These are phyloP conservation scores for Aspergillus sp. DNA, from an alignment of 2,329 filamentous ascomycete genomes.

Conservation along the genomic window DNA sequence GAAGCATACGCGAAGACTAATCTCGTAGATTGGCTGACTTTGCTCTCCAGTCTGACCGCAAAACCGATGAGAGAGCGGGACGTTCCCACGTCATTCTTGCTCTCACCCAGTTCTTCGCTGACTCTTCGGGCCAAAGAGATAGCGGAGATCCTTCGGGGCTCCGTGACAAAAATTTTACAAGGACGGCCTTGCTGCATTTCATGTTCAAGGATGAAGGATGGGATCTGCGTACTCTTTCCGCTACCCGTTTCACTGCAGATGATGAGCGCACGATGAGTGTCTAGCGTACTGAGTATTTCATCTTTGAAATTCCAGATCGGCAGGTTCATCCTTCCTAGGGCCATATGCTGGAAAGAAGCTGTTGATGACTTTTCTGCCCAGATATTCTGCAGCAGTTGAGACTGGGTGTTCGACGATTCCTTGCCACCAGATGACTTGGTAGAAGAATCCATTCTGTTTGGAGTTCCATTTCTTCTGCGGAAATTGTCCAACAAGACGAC, in stretches of 20 bases:
- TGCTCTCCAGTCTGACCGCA: conserved; percentile 89
- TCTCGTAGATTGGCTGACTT: conserved; percentile 75
- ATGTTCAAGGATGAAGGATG: conserved; percentile 87
- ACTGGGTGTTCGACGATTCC: conserved; percentile 29
- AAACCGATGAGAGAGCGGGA: conserved; percentile 84
- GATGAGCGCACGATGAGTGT: conserved; percentile 81
- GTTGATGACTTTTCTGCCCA: conserved; percentile 55
- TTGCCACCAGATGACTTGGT: conserved; percentile 18
- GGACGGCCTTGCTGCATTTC: conserved; percentile 75
- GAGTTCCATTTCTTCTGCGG: conserved; percentile 49
- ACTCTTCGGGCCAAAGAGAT: conserved; percentile 91
- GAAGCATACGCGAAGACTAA: conserved; percentile 77
- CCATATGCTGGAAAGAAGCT: conserved; percentile 72
- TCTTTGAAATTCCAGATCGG: conserved; percentile 87
- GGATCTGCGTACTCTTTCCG: conserved; percentile 97
- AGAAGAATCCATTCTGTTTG: conserved; percentile 27
- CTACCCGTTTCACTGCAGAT: conserved; percentile 96
- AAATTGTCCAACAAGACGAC: conserved; percentile 77
- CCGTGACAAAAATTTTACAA: conserved; percentile 94
- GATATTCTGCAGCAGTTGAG: conserved; percentile 50
- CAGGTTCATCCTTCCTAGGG: conserved; percentile 72
- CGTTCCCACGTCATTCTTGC: conserved; percentile 77
- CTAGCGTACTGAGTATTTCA: conserved; percentile 74
- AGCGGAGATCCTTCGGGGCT: conserved; percentile 92
- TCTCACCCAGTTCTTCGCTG: conserved; percentile 90